A percentile compares a stretch with the other conserved stretches of the same genome.
Conservation (phyloP, 2,329 filamentous ascomycete genomes). For the Aphanoascus verrucosus region DNA sequence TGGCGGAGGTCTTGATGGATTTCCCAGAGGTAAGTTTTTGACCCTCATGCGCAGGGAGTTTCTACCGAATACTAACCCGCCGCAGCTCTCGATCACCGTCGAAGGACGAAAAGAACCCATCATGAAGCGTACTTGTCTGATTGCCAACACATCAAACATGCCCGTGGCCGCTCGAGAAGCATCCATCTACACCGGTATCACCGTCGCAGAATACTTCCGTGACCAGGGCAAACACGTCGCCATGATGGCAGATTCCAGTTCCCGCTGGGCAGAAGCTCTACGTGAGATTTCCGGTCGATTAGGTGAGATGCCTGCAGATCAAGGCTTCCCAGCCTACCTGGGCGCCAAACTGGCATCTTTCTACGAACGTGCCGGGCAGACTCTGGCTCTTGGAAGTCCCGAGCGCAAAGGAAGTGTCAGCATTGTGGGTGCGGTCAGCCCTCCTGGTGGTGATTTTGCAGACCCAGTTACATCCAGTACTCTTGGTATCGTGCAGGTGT, state of each 20-base stretch:
- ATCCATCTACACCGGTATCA: slow-evolving; percentile 96
- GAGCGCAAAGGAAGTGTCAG: slow-evolving; percentile 85
- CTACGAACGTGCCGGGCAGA: slow-evolving; percentile 94
- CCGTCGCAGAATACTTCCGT: slow-evolving; percentile 90
- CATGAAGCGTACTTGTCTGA: slow-evolving; percentile 98
- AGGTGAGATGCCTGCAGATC: slow-evolving; percentile 98
- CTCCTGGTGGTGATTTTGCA: slow-evolving; percentile 96
- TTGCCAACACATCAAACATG: slow-evolving; percentile 99
- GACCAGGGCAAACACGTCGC: slow-evolving; percentile 95
- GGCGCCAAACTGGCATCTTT: slow-evolving; percentile 95
- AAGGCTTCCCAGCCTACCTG: slow-evolving; percentile 97
- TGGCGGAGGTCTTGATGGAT: slow-evolving; percentile 99
- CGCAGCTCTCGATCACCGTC: slow-evolving; percentile 74
- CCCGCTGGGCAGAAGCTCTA: slow-evolving; percentile 95
- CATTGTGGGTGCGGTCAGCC: slow-evolving; percentile 94
- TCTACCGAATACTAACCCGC: not conserved
- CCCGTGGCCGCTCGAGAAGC: slow-evolving; percentile 95
- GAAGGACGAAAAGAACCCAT: slow-evolving; percentile 94
- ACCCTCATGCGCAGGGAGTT: not conserved
- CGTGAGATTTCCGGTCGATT: slow-evolving; percentile 98
- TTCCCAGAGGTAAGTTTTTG: slow-evolving; percentile 62
- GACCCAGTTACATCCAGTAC: slow-evolving; percentile 93
- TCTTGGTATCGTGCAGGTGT: slow-evolving; percentile 94
- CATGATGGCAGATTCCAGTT: slow-evolving; percentile 99
- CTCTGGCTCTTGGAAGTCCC: slow-evolving; percentile 75